Evolutionary conservation across 2,329 filamentous ascomycete species (phyloP), one percentile per base, ranked within the genome.

Genomic region (Ceratocystis ficicola): DNA sequence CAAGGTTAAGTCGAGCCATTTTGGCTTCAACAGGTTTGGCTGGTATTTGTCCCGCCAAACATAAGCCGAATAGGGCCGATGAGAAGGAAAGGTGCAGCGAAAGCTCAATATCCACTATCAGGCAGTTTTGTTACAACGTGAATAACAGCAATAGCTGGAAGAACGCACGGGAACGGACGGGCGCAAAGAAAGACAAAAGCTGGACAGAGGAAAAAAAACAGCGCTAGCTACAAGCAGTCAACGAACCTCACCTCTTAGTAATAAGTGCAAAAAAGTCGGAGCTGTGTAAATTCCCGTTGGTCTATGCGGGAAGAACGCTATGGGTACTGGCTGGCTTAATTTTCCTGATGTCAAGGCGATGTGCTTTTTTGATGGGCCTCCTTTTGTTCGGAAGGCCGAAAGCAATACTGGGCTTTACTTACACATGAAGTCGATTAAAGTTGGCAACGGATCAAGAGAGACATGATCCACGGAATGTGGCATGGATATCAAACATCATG

Each of bases 361-460:
- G 50, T 55, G 50, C 50, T 30, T 55, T 55, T 55, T 55, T 55
- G 25, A 32, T 57, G 52, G 52, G 52, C 52, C 52, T 57, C 52
- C 52, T 57, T 57, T 57, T 57, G 22, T 15, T 6, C 25, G 15
- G 25, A 57, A 57, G 17, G 6, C 15, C n/a, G 20, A 57, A 57
- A 32, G 10, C 7, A 41, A 12, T 41, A 41, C 3, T 41, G 36
- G 25, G 17, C 10, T 57, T 12, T 30, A 17, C 32, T 25, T 57
- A 2, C 22, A 57, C 6, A 22, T 50, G 15, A 28, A 32, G 52
- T 57, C 5, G 25, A 57, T 57, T 3, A 30, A 12, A 57, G 52
- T 15, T 57, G 22, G 22, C 10, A 28, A 57, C n/a, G 8, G 22
- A 30, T n/a, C 22, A 30, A 30, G 22, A 17, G 8, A 15, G 36